These are phyloP conservation scores for Trypanosoma mega DNA, from an alignment of 208 protist genomes.

Conservation along the genomic window DNA sequence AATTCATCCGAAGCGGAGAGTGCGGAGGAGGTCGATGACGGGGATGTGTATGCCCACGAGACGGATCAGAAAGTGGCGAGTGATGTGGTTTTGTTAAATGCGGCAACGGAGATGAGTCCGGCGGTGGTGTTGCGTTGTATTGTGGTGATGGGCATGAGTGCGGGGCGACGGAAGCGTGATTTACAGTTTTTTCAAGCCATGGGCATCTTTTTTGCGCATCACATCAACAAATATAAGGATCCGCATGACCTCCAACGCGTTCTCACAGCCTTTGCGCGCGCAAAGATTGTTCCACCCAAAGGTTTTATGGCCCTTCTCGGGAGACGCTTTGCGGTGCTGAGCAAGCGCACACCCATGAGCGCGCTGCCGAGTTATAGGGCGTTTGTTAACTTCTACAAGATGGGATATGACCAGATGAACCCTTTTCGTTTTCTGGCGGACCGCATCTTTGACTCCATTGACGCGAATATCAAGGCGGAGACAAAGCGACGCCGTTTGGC, in stretches of 20 bases:
- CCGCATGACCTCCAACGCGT: slow-evolving; percentile 59
- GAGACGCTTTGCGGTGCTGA: slow-evolving; percentile 63
- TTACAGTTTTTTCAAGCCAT: slow-evolving; percentile 71
- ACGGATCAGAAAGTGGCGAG: background rate
- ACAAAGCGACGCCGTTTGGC: slow-evolving; percentile 23
- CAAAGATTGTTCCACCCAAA: slow-evolving; percentile 68
- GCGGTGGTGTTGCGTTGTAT: slow-evolving; percentile 45
- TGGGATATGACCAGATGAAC: slow-evolving; percentile 69
- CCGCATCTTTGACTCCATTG: slow-evolving; percentile 43
- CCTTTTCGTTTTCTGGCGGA: slow-evolving; percentile 77
- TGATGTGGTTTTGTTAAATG: slow-evolving; percentile 46
- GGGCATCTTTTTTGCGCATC: slow-evolving; percentile 51
- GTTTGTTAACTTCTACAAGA: slow-evolving; percentile 61
- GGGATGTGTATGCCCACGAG: slow-evolving; percentile 12
- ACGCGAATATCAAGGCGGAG: slow-evolving; percentile 44
- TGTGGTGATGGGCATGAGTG: slow-evolving; percentile 73
- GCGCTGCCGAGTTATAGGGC: slow-evolving; percentile 63
- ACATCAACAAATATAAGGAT: slow-evolving; percentile 69
- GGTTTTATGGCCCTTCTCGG: slow-evolving; percentile 56
- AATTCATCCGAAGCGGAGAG: slow-evolving; percentile 4
- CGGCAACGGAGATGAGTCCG: slow-evolving; percentile 41
- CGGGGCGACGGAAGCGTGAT: slow-evolving; percentile 62
- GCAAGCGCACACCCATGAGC: slow-evolving; percentile 48
- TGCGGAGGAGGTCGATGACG: slow-evolving; percentile 13
- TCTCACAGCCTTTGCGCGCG: slow-evolving; percentile 70